Conservation (phyloP, 495 filamentous ascomycete species). For the Tetracladium setigerum region DNA sequence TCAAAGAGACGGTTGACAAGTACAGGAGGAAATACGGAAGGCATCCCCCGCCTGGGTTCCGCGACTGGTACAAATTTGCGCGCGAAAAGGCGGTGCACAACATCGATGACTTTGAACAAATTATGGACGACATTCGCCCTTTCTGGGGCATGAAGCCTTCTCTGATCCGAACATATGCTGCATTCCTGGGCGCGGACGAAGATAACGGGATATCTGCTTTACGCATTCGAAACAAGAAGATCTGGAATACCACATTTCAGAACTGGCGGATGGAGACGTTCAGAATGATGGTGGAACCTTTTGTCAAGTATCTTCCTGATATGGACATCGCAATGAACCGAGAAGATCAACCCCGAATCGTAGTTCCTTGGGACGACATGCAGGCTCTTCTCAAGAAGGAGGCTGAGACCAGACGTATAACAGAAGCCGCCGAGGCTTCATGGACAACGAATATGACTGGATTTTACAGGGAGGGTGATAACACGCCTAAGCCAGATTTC, state of each 20-base stretch:
- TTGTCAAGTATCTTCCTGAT: constrained; percentile 58
- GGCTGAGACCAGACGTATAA: constrained; percentile 8
- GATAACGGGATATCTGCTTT: constrained; percentile 19
- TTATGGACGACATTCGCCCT: constrained; percentile 61
- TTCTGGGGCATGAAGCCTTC: constrained; percentile 59
- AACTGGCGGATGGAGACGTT: constrained; percentile 45
- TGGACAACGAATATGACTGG: constrained; percentile 19
- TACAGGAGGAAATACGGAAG: constrained; percentile 58
- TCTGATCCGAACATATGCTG: constrained; percentile 45
- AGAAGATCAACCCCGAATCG: constrained; percentile 60
- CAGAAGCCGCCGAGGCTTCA: constrained; percentile 5
- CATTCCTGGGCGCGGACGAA: constrained; percentile 34
- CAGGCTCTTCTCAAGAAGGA: constrained; percentile 25
- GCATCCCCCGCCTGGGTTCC: constrained; percentile 65
- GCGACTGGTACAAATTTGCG: constrained; percentile 61
- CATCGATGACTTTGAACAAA: constrained; percentile 66
- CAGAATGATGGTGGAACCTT: constrained; percentile 38
- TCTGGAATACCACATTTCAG: constrained; percentile 40
- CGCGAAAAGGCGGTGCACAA: constrained; percentile 48
- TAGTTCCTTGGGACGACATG: constrained; percentile 60
- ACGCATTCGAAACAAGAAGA: constrained; percentile 14
- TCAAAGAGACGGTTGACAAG: constrained; percentile 50
- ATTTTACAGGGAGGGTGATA: constrained; percentile 9
- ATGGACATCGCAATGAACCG: constrained; percentile 67
- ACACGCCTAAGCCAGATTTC: constrained; percentile 6